Base-by-base conservation (phyloP, 1,284 basidiomycete species). In the Cystobasidium pallidum region DNA sequence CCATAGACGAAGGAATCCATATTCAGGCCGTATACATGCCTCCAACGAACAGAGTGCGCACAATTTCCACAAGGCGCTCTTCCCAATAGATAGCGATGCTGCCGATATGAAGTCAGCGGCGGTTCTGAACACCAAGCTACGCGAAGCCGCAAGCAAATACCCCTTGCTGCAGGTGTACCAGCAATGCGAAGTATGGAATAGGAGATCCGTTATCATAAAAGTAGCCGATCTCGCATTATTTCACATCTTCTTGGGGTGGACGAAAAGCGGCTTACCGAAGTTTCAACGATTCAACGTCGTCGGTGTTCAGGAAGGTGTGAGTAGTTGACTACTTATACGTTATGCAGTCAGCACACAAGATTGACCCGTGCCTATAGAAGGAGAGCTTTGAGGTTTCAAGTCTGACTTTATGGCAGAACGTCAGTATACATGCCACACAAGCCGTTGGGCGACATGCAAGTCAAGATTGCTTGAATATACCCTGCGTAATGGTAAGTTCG, bases 221-320 rank as follows among this genome's bases (percentile, higher is more conserved):
- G 47, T 71, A 3, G 36, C 41, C 10, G 39, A 71, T 0, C 6
- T 28, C 10, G 68, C 68, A 15, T 34, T 45, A 24, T 57, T 55
- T 28, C 55, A 59, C 43, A 34, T 71, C 59, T 71, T 71, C 47
- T 11, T 71, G 3, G 47, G 17, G 11, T 63, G 68, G 68, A 43
- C 17, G 15, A 1, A 36, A 26, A 21, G 17, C 3, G 30, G 17
- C 2, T 24, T 3, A 30, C 30, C 49, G 32, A 49, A 34, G 15
- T 71, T 71, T 57, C 68, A 54, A 49, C 45, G 68, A 17, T n/a
- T 54, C 26, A 71, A 54, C 24, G 55, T 57, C 19, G 47, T 71
- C 11, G 61, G 59, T 21, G 10, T 17, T 7, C 32, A 32, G 13
- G 68, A 71, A 41, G 30, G 57, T 24, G 68, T 71, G 39, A 15